phyloP scores from a whole-genome alignment of 225 moss, liverwort and hornwort genomes.

The Marchantia polymorpha region DNA sequence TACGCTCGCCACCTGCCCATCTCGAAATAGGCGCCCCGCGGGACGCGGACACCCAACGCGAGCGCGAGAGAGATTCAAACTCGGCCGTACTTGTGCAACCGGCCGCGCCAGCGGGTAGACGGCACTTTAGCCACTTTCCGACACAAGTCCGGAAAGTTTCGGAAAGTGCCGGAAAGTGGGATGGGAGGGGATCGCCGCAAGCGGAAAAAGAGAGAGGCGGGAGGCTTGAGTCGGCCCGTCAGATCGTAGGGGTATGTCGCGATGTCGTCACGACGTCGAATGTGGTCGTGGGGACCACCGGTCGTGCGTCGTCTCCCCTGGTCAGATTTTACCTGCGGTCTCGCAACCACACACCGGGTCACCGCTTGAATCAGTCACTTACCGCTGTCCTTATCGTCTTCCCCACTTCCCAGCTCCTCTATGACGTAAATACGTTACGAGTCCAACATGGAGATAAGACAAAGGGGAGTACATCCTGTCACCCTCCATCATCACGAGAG shows the following conservation, averaged over 20 bases:
- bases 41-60: background rate
- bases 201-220: background rate
- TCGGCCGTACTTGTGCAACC: background rate
- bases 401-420: no score
- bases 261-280: background rate
- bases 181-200: background rate
- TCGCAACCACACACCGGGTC: no score
- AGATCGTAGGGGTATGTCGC: background rate
- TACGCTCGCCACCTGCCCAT: background rate
- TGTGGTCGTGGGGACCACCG: background rate
- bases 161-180: no score
- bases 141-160: no score
- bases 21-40: background rate
- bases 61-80: background rate
- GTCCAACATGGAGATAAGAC: background rate
- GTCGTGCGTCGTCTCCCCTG: background rate
- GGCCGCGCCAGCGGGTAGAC: no score
- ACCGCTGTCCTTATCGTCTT: no score
- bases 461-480: background rate
- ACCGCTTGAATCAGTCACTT: no score
- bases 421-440: no score
- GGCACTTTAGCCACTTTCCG: no score
- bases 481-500: background rate
- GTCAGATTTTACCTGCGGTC: background rate
- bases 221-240: no score